Base-by-base conservation (phyloP, 78 protist species). In the Dictyostelium capitatum region DNA sequence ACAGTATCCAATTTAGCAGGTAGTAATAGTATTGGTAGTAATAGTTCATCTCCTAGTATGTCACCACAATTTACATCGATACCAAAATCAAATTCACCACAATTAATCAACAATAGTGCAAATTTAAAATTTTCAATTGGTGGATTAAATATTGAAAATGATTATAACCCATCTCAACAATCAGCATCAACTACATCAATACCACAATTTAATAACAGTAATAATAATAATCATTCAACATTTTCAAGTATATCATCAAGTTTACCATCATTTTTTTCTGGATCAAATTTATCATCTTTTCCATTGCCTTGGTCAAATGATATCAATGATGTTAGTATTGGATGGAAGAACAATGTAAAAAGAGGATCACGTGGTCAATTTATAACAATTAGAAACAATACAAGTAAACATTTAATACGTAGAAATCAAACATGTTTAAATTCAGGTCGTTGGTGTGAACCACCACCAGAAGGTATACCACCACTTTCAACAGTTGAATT, bases 401-500 rank as follows among this genome's bases (percentile, higher is more conserved):
- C 93, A 0, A 48, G 10, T 48, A 54, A 70, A 23, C 83, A 75
- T 47, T 43, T 74, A 73, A 74, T 87, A 15, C 47, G 93, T 28
- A 47, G 93, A 32, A 70, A 74, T 47, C 41, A 77, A 17, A 46
- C 56, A 46, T 57, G 37, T 20, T 43, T 87, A 17, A 80, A 78
- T 11, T 69, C 69, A 6, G 93, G 93, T 9, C 46, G 47, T 4
- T 87, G 93, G 93, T 77, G 77, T n/a, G 84, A 47, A 25, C 69
- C 70, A 48, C 93, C 93, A 50, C 93, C 93, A 11, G 93, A 87
- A 46, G 93, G 84, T 17, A 87, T 87, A 48, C 79, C 84, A 50
- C 93, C 93, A 0, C 23, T 56, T 20, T 48, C 80, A 4, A 50
- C 64, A 1, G 54, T 87, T 64, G 93, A 87, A 30, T 87, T 87